These are phyloP conservation scores for Lantana camara DNA, from an alignment of 257 asterid genomes.

Conservation along the genomic window DNA sequence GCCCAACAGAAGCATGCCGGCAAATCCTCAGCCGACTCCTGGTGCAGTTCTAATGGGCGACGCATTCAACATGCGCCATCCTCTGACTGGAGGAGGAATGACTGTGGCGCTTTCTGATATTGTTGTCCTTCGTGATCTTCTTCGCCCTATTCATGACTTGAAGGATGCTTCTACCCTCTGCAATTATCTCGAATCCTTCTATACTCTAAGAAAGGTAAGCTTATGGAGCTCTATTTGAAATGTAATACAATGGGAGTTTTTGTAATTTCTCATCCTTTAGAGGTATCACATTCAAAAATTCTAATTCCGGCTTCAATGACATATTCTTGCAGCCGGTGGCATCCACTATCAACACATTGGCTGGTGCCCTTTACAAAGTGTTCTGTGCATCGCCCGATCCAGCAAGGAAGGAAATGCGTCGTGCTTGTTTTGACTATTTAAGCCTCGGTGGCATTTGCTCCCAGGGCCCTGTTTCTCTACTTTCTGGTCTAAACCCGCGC, in stretches of 20 bases:
- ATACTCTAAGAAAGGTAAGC: constrained; percentile 62
- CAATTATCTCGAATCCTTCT: constrained; percentile 63
- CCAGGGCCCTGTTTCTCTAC: constrained; percentile 59
- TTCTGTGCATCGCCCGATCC: constrained; percentile 74
- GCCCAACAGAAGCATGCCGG: constrained; percentile 76
- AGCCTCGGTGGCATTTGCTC: constrained; percentile 68
- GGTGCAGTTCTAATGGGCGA: constrained; percentile 71
- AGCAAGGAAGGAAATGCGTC: constrained; percentile 69
- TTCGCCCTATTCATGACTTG: constrained; percentile 45
- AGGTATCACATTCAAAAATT: no score
- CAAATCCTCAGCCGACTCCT: constrained; percentile 59
- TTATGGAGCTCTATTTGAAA: no score
- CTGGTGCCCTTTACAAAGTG: constrained; percentile 72
- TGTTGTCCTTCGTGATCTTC: constrained; percentile 63
- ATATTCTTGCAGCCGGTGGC: constrained; percentile 70
- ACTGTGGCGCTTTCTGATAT: constrained; percentile 66
- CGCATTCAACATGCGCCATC: constrained; percentile 81
- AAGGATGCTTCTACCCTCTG: constrained; percentile 45
- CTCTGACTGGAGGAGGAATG: constrained; percentile 81
- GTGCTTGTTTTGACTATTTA: constrained; percentile 72
- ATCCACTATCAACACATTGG: constrained; percentile 79
- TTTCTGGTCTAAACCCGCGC: constrained; percentile 75
- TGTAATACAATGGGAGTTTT: no score
- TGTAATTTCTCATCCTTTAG: no score
- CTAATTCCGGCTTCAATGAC: no score